Evolutionary conservation across 2,329 filamentous ascomycete species (phyloP).

Genomic region (Hymenoscyphus fraxineus): DNA sequence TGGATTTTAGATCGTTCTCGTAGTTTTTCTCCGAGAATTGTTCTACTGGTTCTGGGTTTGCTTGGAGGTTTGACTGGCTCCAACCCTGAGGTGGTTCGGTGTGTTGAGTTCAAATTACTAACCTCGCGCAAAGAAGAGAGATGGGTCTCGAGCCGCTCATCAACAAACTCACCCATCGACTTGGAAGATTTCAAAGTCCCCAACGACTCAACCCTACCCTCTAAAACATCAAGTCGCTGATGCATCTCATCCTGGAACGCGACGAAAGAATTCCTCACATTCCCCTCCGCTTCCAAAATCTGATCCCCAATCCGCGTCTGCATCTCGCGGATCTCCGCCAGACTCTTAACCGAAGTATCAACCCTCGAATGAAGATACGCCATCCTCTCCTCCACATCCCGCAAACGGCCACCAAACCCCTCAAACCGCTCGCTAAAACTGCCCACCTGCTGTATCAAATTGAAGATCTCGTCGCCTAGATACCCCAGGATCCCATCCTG

Average conservation of each 20-base stretch:
- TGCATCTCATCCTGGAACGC: background rate
- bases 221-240: background rate
- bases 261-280: background rate
- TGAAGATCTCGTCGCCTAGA: background rate
- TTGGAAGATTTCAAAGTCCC: background rate
- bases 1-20: background rate
- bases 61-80: no score
- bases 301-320: background rate
- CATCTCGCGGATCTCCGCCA: background rate
- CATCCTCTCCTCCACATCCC: background rate
- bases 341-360: background rate
- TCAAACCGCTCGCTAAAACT: background rate
- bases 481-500: background rate
- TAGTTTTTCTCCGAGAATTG: background rate
- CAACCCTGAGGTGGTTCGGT: no score
- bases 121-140: no score
- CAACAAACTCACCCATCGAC: background rate
- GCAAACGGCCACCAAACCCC: background rate
- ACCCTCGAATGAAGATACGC: background rate
- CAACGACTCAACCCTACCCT: background rate
- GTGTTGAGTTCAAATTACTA: no score
- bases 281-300: background rate
- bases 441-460: background rate
- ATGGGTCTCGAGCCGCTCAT: background rate
- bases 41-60: no score